Evolutionary conservation across 495 filamentous ascomycete genomes (phyloP).

Genomic region (Podospora appendiculata): DNA sequence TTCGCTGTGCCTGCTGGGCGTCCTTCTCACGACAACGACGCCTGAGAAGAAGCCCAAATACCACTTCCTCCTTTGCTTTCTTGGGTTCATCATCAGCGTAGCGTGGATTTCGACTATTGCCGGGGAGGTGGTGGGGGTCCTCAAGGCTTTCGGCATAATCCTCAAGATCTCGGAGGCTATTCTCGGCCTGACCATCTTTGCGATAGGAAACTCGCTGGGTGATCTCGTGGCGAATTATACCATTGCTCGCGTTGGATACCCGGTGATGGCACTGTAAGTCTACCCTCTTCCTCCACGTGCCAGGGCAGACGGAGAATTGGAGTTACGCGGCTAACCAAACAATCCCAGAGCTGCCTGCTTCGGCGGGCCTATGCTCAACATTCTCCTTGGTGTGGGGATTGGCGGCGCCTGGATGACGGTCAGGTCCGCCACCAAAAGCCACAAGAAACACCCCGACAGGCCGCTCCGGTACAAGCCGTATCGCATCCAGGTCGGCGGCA

Average conservation of each 20-base stretch:
- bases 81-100: constrained; percentile 87
- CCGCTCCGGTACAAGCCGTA: constrained; percentile 54
- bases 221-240: constrained; percentile 95
- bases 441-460: constrained; percentile 50
- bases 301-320: background rate
- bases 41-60: constrained; percentile 51
- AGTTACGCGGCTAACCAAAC: background rate
- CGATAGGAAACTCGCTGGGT: constrained; percentile 90
- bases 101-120: constrained; percentile 96
- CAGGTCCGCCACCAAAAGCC: constrained; percentile 43
- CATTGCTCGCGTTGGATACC: constrained; percentile 84
- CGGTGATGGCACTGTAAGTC: constrained; percentile 82
- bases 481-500: constrained; percentile 72
- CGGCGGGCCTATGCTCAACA: constrained; percentile 96
- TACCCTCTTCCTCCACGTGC: constrained; percentile 7
- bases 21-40: constrained; percentile 57
- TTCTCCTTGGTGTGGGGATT: constrained; percentile 86
- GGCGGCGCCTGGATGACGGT: constrained; percentile 81
- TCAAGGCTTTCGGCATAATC: constrained; percentile 91
- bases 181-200: constrained; percentile 91
- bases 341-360: constrained; percentile 68
- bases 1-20: constrained; percentile 55
- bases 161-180: constrained; percentile 92
- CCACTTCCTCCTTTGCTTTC: constrained; percentile 70
- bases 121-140: constrained; percentile 88